phyloP scores from a whole-genome alignment of 2,329 filamentous ascomycete species.

The Colletotrichum camelliae region DNA sequence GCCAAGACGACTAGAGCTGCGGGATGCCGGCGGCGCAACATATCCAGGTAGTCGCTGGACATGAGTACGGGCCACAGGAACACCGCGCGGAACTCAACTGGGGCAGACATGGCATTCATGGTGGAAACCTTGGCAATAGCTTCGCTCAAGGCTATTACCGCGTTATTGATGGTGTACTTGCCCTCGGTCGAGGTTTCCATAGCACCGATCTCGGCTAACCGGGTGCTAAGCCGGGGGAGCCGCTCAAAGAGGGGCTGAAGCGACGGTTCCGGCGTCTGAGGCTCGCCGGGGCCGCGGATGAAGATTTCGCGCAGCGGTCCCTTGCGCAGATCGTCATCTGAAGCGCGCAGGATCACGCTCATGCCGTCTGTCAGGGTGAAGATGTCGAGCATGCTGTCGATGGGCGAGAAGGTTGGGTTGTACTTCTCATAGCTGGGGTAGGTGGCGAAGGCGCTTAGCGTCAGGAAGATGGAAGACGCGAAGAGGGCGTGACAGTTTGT shows the following conservation, averaged over 20 bases:
- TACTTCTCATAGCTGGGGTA: conserved; percentile 24
- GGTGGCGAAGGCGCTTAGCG: conserved; percentile 36
- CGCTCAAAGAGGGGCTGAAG: conserved; percentile 3
- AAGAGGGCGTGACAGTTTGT: conserved; percentile 39
- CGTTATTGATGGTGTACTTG: conserved; percentile 9
- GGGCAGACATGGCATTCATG: conserved; percentile 13
- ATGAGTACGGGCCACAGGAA: conserved; percentile 28
- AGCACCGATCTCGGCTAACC: neutral
- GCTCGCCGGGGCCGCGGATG: neutral
- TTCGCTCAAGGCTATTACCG: conserved; percentile 12
- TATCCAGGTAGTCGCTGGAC: conserved; percentile 25
- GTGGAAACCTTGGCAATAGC: conserved; percentile 7
- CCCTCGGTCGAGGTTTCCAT: neutral
- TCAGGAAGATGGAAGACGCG: conserved; percentile 35
- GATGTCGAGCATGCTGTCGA: conserved; percentile 38
- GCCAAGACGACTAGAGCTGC: conserved; percentile 24
- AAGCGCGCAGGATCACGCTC: conserved; percentile 32
- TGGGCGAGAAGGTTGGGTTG: conserved; percentile 23
- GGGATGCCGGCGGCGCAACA: conserved; percentile 24
- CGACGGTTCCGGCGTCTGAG: neutral
- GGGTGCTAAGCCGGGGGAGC: neutral
- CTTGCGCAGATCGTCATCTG: conserved; percentile 24
- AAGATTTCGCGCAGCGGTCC: conserved; percentile 29
- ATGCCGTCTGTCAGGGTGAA: conserved; percentile 36
- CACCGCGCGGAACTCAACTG: conserved; percentile 26